A percentile compares a stretch with the other conserved stretches of the same genome.
These are phyloP conservation scores for Candida germanica DNA, from an alignment of 805 yeast genomes.

Conservation along the genomic window DNA sequence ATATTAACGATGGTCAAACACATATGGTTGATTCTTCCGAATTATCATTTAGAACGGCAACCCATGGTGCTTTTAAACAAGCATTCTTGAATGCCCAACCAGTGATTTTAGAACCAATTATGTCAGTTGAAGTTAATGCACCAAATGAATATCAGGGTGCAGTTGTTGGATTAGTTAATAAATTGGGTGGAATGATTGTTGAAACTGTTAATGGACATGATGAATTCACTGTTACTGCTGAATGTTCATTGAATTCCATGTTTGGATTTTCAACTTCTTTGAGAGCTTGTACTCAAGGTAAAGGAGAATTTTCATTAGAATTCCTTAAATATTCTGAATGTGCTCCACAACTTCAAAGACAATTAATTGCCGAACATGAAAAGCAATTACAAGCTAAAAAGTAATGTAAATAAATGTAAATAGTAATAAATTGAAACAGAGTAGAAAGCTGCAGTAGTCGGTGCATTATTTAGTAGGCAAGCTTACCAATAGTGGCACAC, in stretches of 20 bases:
- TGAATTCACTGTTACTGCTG: constrained; percentile 90
- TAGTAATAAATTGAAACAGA: neutral
- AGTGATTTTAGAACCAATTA: constrained; percentile 91
- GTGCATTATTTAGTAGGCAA: too few relatives aligned
- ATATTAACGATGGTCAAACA: constrained; percentile 93
- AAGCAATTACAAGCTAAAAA: constrained; percentile 26
- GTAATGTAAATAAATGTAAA: constrained; percentile 8
- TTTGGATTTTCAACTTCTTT: constrained; percentile 94
- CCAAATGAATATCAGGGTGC: constrained; percentile 96
- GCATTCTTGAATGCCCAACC: constrained; percentile 85
- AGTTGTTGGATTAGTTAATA: constrained; percentile 87
- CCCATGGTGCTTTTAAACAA: constrained; percentile 86
- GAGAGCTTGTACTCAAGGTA: constrained; percentile 97
- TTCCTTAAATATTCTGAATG: constrained; percentile 91
- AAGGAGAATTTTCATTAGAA: constrained; percentile 96
- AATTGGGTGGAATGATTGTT: constrained; percentile 84
- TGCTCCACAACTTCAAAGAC: constrained; percentile 83
- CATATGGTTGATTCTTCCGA: constrained; percentile 98
- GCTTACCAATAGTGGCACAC: too few relatives aligned
- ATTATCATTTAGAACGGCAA: constrained; percentile 90
- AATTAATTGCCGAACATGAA: constrained; percentile 78
- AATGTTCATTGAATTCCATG: constrained; percentile 94
- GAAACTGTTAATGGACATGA: constrained; percentile 94
- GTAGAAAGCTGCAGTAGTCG: neutral
- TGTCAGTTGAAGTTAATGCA: constrained; percentile 89